phyloP scores from a whole-genome alignment of 768 basidiomycete genomes.

The Rhizopogon salebrosus region DNA sequence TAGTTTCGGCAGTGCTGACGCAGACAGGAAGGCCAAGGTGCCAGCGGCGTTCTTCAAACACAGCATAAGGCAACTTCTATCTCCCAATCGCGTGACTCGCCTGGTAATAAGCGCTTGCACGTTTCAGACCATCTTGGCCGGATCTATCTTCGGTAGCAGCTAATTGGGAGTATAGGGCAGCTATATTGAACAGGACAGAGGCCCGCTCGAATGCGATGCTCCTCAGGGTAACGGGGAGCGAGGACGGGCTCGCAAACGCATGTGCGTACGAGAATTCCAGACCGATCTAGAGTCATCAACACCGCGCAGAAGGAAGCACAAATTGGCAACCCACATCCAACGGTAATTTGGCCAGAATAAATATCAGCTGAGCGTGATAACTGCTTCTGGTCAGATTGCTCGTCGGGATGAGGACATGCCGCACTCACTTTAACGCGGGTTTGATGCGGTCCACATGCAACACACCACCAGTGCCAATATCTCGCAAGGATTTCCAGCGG shows the following conservation, averaged over 20 bases:
- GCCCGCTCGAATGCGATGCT: constrained; percentile 84
- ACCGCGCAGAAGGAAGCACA: constrained; percentile 9
- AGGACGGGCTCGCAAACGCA: constrained; percentile 48
- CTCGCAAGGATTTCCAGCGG: constrained; percentile 63
- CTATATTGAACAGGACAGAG: constrained; percentile 78
- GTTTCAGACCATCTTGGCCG: constrained; percentile 75
- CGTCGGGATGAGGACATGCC: neutral
- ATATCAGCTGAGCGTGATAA: constrained; percentile 88
- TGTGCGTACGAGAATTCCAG: constrained; percentile 71
- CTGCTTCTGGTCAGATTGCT: constrained; percentile 34
- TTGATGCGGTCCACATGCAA: constrained; percentile 56
- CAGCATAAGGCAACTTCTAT: neutral
- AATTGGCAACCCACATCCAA: constrained; percentile 47
- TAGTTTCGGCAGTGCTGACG: constrained; percentile 50
- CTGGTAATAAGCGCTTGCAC: constrained; percentile 68
- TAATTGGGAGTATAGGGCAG: constrained; percentile 78
- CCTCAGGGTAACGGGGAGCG: constrained; percentile 54
- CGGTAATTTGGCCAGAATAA: constrained; percentile 81
- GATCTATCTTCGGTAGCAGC: constrained; percentile 68
- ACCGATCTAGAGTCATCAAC: constrained; percentile 46
- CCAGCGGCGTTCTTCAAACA: constrained; percentile 62
- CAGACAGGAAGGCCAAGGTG: constrained; percentile 54
- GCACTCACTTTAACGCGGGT: constrained; percentile 52
- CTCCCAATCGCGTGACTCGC: constrained; percentile 28
- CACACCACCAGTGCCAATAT: constrained; percentile 39